Evolutionary conservation across 768 basidiomycete species (phyloP), one percentile per base, ranked within the genome.

Genomic region (Porphyrellus cyaneotinctus): DNA sequence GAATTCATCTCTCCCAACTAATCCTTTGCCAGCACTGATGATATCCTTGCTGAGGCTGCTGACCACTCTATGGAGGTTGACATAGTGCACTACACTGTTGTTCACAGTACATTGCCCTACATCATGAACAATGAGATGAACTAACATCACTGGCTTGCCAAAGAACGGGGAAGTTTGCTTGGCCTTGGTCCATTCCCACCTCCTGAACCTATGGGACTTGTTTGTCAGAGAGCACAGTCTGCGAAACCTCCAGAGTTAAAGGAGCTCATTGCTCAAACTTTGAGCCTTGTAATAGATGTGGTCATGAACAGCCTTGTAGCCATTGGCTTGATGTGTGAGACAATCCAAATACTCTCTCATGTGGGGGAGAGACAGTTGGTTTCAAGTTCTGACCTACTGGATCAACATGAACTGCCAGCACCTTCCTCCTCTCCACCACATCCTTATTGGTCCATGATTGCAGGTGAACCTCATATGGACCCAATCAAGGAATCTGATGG

Each of bases 1-100:
- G 32, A 53, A 12, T 53, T 53, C 8, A 53, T 53, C 26, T 42
- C 52, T 6, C 46, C 52, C 0, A 10, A 48, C 9, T 18, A 53
- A 6, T 30, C 39, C 15, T 53, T 53, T 13, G 11, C 20, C 6
- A 43, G 46, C 12, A 26, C 32, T 0, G 52, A 53, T 23, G 52
- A 53, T 0, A 3, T 49, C 5, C 46, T 53, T 18, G 32, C 52
- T 1, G 31, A 49, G 32, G 49, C 49, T 3, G 39, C 52, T 4
- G 46, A 48, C 18, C 52, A 53, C 41, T 43, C 52, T 28, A 33
- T 37, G 2, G 45, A 47, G 8, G 24, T 52, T 6, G 51, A 49
- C 8, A 15, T 9, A 4, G 41, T 17, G 1, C 49, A 49, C 49
- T 49, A 49, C 9, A 37, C 37, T 6, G 2, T 17, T 2, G 28